Percentiles rank a stretch among this genome's conserved stretches.
Evolutionary conservation across 2,329 filamentous ascomycete species (phyloP).

Genomic region (Parasarocladium wereldwijsianum): DNA sequence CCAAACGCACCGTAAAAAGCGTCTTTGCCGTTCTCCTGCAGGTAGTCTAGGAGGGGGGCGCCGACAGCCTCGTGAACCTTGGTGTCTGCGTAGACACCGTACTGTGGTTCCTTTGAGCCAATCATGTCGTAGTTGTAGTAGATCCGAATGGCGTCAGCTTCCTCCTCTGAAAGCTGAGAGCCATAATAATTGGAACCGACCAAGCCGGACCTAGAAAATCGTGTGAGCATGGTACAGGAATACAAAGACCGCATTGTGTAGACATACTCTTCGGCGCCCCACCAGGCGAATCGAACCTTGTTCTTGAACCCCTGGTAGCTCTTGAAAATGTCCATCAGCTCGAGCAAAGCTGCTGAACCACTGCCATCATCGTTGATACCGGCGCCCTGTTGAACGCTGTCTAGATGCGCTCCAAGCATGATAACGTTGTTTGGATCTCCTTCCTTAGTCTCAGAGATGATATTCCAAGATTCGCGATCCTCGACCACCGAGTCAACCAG

Average conservation of each 20-base stretch:
- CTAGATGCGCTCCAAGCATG: slow-evolving; percentile 26
- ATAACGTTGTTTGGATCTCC: slow-evolving; percentile 26
- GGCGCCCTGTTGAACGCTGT: slow-evolving; percentile 23
- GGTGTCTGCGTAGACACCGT: slow-evolving; percentile 23
- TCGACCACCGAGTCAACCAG: slow-evolving; percentile 22
- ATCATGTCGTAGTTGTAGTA: slow-evolving; percentile 66
- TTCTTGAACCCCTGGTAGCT: slow-evolving; percentile 24
- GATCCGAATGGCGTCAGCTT: slow-evolving; percentile 42
- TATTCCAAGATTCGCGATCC: slow-evolving; percentile 22
- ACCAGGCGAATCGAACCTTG: slow-evolving; percentile 28
- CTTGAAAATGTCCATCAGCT: slow-evolving; percentile 21
- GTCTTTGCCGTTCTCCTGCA: slow-evolving; percentile 18
- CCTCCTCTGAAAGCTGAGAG: slow-evolving; percentile 17
- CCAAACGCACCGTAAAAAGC: slow-evolving; percentile 21
- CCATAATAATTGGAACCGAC: slow-evolving; percentile 28
- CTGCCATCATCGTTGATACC: slow-evolving; percentile 27
- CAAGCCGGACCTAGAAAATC: slow-evolving; percentile 18
- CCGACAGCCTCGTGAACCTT: slow-evolving; percentile 23
- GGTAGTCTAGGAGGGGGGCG: slow-evolving; percentile 18
- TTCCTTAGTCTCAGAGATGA: slow-evolving; percentile 27
- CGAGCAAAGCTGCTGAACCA: slow-evolving; percentile 21
- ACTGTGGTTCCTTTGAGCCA: slow-evolving; percentile 24
- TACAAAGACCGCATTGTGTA: neutral
- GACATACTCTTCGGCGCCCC: slow-evolving; percentile 25
- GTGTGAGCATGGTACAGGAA: slow-evolving; percentile 7